phyloP scores from a whole-genome alignment of 1,139 yeast genomes.

The Hansenula sp. region DNA sequence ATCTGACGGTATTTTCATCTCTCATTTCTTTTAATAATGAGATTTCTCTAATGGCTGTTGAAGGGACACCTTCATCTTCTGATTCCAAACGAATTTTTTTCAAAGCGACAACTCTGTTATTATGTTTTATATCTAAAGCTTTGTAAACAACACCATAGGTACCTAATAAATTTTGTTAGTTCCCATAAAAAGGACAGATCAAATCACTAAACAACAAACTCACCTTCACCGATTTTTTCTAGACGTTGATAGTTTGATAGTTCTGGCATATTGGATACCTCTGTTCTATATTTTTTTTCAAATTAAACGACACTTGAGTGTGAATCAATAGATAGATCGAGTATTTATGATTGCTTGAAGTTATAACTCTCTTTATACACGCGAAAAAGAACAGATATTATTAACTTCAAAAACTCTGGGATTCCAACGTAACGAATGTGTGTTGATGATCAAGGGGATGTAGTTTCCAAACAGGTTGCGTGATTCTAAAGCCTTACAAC shows the following conservation, averaged over 20 bases:
- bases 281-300: too few species aligned
- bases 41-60: conserved; percentile 96
- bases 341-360: too few species aligned
- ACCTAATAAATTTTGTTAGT: conserved; percentile 30
- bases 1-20: conserved; percentile 86
- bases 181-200: neutral
- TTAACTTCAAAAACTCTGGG: too few species aligned
- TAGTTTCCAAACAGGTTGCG: too few species aligned
- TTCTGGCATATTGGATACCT: too few species aligned
- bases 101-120: conserved; percentile 88
- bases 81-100: conserved; percentile 93
- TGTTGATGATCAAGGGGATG: too few species aligned
- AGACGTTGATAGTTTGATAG: conserved; percentile 86
- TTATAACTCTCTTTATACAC: too few species aligned
- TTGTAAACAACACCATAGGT: conserved; percentile 98
- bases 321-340: too few species aligned
- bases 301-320: too few species aligned
- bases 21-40: conserved; percentile 89
- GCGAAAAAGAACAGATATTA: too few species aligned
- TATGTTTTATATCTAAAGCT: conserved; percentile 85
- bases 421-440: too few species aligned
- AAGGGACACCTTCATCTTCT: conserved; percentile 98
- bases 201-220: conserved; percentile 12
- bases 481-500: too few species aligned
- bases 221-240: conserved; percentile 95